Percentiles rank a stretch among this genome's conserved stretches.
phyloP scores from a whole-genome alignment of 2,329 filamentous ascomycete species.

The Emergomyces pasteurianus region DNA sequence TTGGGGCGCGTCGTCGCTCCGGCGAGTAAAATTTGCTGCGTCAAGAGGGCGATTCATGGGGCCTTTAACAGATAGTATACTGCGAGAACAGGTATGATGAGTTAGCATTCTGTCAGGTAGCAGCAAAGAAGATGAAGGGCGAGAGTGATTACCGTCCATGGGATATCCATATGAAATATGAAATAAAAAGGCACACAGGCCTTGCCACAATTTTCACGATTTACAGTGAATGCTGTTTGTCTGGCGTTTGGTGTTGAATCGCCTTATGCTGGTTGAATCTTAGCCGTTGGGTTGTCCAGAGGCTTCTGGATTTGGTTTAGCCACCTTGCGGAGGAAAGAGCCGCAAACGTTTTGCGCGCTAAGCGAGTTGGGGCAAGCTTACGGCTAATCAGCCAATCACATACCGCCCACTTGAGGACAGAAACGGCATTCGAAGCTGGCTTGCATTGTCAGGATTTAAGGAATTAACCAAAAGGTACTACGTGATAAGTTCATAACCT shows the following conservation, averaged over 20 bases:
- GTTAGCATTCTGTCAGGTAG: not conserved
- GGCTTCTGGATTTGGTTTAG: slow-evolving; percentile 6
- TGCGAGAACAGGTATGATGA: not conserved
- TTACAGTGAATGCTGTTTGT: not conserved
- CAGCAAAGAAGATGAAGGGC: not conserved
- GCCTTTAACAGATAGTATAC: not conserved
- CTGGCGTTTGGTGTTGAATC: not conserved
- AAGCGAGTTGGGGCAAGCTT: not conserved
- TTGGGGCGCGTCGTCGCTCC: slow-evolving; percentile 16
- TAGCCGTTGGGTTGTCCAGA: not conserved
- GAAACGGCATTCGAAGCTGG: no score
- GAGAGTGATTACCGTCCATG: not conserved
- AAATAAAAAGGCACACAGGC: not conserved
- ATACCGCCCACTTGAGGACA: no score
- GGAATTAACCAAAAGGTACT: not conserved
- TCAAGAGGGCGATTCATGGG: slow-evolving; percentile 23
- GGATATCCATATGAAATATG: not conserved
- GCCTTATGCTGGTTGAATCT: not conserved
- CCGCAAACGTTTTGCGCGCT: not conserved
- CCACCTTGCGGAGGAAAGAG: not conserved
- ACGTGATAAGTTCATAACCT: not conserved
- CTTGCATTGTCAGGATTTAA: not conserved
- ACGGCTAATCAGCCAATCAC: not conserved
- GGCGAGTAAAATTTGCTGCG: slow-evolving; percentile 17
- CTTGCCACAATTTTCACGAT: not conserved